Conservation (phyloP, 2,329 filamentous ascomycete genomes). For the Pseudocercospora crystallina region DNA sequence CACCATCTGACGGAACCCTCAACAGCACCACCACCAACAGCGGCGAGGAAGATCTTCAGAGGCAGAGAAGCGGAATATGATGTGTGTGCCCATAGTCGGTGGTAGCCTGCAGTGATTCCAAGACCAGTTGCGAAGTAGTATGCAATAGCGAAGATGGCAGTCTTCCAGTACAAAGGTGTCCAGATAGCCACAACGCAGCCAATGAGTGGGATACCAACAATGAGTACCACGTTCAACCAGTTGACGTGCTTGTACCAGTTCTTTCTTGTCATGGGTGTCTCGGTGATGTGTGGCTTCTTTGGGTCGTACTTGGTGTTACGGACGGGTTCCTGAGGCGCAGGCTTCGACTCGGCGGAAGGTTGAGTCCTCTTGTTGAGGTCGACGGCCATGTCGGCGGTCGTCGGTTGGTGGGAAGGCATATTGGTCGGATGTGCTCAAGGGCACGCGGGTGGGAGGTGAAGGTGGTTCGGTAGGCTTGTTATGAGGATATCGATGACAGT, state of each 20-base stretch:
- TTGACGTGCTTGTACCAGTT: conserved; percentile 95
- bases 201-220: conserved; percentile 71
- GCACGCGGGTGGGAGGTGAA: neutral
- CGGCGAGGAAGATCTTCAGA: conserved; percentile 78
- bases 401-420: conserved; percentile 56
- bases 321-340: conserved; percentile 49
- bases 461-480: neutral
- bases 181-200: conserved; percentile 75
- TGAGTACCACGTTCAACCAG: conserved; percentile 85
- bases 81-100: conserved; percentile 82
- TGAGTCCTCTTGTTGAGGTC: conserved; percentile 16
- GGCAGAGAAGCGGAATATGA: conserved; percentile 76
- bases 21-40: conserved; percentile 77
- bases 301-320: conserved; percentile 55
- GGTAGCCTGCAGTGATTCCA: conserved; percentile 59
- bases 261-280: conserved; percentile 72
- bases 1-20: conserved; percentile 88
- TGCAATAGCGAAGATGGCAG: conserved; percentile 67
- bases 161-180: conserved; percentile 72
- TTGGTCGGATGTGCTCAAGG: conserved; percentile 14
- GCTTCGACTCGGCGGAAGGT: conserved; percentile 48
- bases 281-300: conserved; percentile 82
- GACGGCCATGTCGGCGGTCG: conserved; percentile 27
- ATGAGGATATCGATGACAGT: no score
- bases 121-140: conserved; percentile 77